Evolutionary conservation across 805 yeast species (phyloP), one percentile per base, ranked within the genome.

Genomic region (Spathaspora girioi): DNA sequence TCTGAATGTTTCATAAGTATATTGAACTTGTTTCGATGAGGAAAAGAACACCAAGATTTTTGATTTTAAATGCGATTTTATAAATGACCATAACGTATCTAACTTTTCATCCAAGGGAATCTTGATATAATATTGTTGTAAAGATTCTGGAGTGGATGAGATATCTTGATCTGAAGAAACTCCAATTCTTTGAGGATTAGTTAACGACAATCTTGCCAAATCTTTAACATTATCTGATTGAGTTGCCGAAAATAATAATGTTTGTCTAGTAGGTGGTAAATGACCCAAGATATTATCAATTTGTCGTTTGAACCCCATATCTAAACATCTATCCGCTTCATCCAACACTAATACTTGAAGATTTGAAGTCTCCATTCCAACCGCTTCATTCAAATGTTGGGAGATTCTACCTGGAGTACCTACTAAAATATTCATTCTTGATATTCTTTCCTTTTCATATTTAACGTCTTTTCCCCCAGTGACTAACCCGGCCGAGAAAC

Each of bases 391-490:
- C 81, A 91, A 78, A 64, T 91, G 97, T 64, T 91, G 97, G 45
- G 92, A 73, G 17, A 91, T 69, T 65, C 97, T 77, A 3, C 97
- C 97, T 0, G 97, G 97, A 0, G 97, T 91, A 12, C 96, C 94
- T 31, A 91, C 86, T 50, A 91, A 73, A 43, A 91, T 87, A 66
- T 91, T 92, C 69, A 91, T 84, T 57, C 80, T 79, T 0, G 86
- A 79, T 7, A 91, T 81, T 64, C 97, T 80, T 48, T 89, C 96
- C 54, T 81, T 80, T 66, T 91, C 97, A 59, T 78, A 87, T 53
- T 81, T 80, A 29, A 87, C 87, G 63, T 90, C 96, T 64, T 92
- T 90, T 38, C 97, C 97, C 47, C 97, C 97, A 60, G 92, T 91
- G 10, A 92, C 93, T 53, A 91, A 73, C 53, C 97, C 97, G 0